A percentile compares a stretch with the other conserved stretches of the same genome.
phyloP scores from a whole-genome alignment of 2,329 filamentous ascomycete genomes.

The Teratosphaeria zuluensis region DNA sequence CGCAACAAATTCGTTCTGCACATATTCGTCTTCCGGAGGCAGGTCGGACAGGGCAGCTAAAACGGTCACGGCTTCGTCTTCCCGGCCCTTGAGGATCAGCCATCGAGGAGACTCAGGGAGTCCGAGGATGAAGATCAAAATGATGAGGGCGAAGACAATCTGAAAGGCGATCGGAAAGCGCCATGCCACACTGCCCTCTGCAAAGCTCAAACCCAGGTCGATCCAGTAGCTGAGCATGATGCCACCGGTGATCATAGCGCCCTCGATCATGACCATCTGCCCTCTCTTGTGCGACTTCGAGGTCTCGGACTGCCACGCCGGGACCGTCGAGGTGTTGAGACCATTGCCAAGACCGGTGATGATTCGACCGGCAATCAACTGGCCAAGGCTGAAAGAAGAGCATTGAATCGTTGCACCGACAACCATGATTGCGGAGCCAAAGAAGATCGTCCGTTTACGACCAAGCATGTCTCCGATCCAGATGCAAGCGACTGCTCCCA shows the following conservation, averaged over 20 bases:
- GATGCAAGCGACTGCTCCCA: conserved; percentile 31
- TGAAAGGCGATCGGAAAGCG: conserved; percentile 47
- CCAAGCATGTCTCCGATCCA: conserved; percentile 41
- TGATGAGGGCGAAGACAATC: conserved; percentile 35
- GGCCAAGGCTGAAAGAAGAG: neutral
- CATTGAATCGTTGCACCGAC: conserved; percentile 24
- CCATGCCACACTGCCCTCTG: conserved; percentile 28
- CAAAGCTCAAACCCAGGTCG: conserved; percentile 20
- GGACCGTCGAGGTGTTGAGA: conserved; percentile 33
- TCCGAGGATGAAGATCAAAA: neutral
- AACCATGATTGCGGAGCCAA: conserved; percentile 36
- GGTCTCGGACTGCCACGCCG: conserved; percentile 37
- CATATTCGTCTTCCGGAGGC: neutral
- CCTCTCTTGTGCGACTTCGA: conserved; percentile 35
- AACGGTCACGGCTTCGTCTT: neutral
- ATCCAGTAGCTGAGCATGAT: conserved; percentile 24
- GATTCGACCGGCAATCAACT: conserved; percentile 32
- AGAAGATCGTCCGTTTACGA: neutral
- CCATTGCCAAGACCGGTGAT: conserved; percentile 41
- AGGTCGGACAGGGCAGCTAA: neutral
- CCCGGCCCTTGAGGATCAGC: neutral
- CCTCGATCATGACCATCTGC: conserved; percentile 35
- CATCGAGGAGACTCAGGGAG: neutral
- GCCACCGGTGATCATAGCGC: neutral
- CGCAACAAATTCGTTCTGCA: neutral